phyloP scores from a whole-genome alignment of 768 basidiomycete species.

The Tylopilus felleus region DNA sequence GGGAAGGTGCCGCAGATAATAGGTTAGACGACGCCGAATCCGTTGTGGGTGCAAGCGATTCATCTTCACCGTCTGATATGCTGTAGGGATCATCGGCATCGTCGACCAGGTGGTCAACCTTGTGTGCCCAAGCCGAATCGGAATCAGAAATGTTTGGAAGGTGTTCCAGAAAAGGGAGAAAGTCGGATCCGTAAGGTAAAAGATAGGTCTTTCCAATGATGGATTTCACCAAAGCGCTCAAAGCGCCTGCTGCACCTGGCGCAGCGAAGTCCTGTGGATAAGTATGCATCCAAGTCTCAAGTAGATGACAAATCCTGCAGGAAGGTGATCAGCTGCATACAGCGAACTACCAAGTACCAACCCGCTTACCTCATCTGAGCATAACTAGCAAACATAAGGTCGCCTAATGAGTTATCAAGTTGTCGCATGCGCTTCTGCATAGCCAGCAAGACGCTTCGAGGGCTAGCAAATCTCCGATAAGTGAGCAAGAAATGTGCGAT shows the following conservation, averaged over 20 bases:
- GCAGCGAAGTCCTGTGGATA: conserved; percentile 82
- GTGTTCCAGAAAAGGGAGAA: conserved; percentile 74
- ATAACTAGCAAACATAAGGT: conserved; percentile 84
- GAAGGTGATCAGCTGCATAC: conserved; percentile 1
- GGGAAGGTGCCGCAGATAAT: conserved; percentile 19
- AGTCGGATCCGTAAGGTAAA: conserved; percentile 80
- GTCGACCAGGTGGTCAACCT: conserved; percentile 51
- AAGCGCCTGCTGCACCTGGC: conserved; percentile 65
- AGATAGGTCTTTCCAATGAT: conserved; percentile 78
- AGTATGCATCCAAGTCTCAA: conserved; percentile 73
- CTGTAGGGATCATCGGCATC: conserved; percentile 64
- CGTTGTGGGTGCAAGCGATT: conserved; percentile 31
- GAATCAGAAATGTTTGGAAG: conserved; percentile 61
- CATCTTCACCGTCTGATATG: conserved; percentile 52
- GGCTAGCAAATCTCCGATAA: conserved; percentile 78
- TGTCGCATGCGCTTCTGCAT: conserved; percentile 87
- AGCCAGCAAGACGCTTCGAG: conserved; percentile 73
- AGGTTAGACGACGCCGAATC: conserved; percentile 29
- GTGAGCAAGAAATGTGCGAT: conserved; percentile 80
- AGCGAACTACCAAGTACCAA: conserved; percentile 3
- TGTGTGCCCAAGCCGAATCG: conserved; percentile 74
- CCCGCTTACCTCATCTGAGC: conserved; percentile 75
- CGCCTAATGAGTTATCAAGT: conserved; percentile 65
- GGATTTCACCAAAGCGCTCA: conserved; percentile 73
- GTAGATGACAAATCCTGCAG: conserved; percentile 70